Conservation (phyloP, 148 eudicot genomes). For the Chenopodium berlandieri region DNA sequence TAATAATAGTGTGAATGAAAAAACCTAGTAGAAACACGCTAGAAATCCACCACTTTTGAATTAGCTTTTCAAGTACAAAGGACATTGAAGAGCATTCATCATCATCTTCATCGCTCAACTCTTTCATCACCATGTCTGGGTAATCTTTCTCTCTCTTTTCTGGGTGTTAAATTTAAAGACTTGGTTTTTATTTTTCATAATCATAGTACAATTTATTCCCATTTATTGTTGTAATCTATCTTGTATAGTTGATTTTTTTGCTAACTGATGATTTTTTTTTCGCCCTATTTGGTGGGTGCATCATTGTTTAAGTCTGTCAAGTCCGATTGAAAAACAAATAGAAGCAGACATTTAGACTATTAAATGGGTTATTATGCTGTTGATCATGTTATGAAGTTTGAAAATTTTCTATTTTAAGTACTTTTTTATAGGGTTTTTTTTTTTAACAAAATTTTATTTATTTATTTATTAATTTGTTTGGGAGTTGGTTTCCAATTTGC, state of each 20-base stretch:
- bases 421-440: background rate
- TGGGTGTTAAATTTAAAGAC: background rate
- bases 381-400: background rate
- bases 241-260: background rate
- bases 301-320: background rate
- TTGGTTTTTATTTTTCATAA: background rate
- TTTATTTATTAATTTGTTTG: background rate
- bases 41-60: background rate
- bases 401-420: too few relatives aligned
- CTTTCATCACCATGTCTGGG: slow-evolving; percentile 33
- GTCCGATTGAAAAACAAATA: too few relatives aligned
- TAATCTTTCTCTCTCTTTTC: background rate
- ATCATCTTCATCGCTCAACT: background rate
- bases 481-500: background rate
- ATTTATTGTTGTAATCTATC: background rate
- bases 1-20: too few relatives aligned
- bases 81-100: background rate
- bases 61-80: background rate
- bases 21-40: slow-evolving; percentile 1
- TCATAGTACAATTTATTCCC: background rate
- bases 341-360: background rate
- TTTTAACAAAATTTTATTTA: background rate
- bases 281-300: background rate
- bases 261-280: background rate
- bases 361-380: background rate